Base-by-base conservation (phyloP, 257 asterid species). In the Anisodus acutangulus region DNA sequence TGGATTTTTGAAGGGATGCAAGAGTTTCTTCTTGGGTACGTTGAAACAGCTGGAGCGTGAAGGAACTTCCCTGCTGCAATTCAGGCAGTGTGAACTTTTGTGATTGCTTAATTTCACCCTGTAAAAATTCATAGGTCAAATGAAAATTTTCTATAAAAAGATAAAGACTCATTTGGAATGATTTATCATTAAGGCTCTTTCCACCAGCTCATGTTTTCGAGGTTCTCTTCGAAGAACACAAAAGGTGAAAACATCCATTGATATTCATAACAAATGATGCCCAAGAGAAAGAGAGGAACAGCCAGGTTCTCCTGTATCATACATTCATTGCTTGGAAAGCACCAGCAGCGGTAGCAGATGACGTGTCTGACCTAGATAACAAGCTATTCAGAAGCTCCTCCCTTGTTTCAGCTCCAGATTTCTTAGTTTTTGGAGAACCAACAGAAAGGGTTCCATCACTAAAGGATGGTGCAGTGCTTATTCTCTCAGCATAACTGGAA, bases 401-500 rank as follows among this genome's bases (percentile, higher is more conserved):
- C 90, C 95, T 90, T 10, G 96, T 93, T 87, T 93, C 98, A 82
- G 92, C 94, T 85, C 97, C 99, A 11, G 98, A 91, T 88, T 93
- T 94, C 92, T 93, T 95, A 43, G 92, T 90, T 90, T 95, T 95
- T 54, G 98, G 98, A 55, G 98, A 93, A 59, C 92, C 95, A 82
- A 82, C 69, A 31, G 93, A 81, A 83, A 94, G 87, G 67, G 94
- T 89, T 63, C 91, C 91, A 60, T 92, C 98, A 80, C 88, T 82
- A 71, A 91, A 91, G 81, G 97, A 89, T 59, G 95, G 89, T 11
- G 92, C 78, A 43, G 95, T 94, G 83, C 98, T 90, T 88, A 97
- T 93, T 89, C 99, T 91, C 93, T 93, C 98, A 1, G 98, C 99
- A 86, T 97, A 95, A 88, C 97, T 95, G 43, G 98, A 91, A 90